Base-by-base conservation (phyloP, 176 grass and related monocot species). In the Zoysia japonica region DNA sequence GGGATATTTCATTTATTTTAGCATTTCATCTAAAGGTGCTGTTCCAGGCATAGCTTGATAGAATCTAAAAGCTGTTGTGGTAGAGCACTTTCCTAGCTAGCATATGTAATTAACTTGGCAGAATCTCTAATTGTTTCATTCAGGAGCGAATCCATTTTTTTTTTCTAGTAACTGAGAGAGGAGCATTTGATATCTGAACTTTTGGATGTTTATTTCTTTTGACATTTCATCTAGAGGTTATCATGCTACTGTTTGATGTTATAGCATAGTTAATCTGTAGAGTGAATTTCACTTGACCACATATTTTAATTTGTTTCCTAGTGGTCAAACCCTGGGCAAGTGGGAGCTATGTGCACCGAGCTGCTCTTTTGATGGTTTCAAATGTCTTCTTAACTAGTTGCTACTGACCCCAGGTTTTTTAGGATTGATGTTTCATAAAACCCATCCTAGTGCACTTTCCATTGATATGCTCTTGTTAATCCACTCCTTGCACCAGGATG, bases 141-240 rank as follows among this genome's bases (percentile, higher is more conserved):
- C 47, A 12, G 28, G 57, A 57, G 9, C 43, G 48, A 51, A 47
- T 71, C 9, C 2, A 19, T 11, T 41, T 6, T 88, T 35, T 35
- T 12, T 43, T 49, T 14, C 46, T 50, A 81, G n/a, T 84, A 84
- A 84, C 19, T 65, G 54, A 47, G 47, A 14, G 46, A 78, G 48
- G 38, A 54, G 41, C 41, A 57, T 72, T 75, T 76, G 59, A 37
- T 80, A 6, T 65, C 3, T 70, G 40, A 75, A 49, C 39, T 40
- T 4, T 69, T 43, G 8, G 11, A 60, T 67, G 13, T 60, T 28
- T 72, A 76, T 11, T 60, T 48, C 11, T 38, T 55, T 59, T 51
- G 19, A 42, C 48, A 8, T 83, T 59, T 65, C 3, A 16, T 73
- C 5, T 37, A 11, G 11, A 52, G 67, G 37, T 47, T 57, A 45